phyloP scores from a whole-genome alignment of 2,329 filamentous ascomycete species.

The Lachnellula suecica region DNA sequence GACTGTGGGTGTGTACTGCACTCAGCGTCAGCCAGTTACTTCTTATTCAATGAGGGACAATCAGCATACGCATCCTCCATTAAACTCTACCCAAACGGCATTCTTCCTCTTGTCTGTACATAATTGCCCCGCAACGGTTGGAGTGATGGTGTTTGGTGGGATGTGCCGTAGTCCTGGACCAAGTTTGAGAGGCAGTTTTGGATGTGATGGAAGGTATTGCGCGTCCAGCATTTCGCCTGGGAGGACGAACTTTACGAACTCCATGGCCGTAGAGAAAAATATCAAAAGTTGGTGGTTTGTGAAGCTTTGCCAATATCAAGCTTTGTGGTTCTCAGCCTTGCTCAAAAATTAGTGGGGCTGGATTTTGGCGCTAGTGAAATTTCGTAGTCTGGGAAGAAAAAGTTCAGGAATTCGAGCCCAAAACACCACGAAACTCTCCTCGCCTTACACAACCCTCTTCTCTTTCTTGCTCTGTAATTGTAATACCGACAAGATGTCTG shows the following conservation, averaged over 20 bases:
- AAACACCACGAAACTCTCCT: not conserved
- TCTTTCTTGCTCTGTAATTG: not conserved
- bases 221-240: conserved; percentile 77
- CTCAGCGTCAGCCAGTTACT: conserved; percentile 19
- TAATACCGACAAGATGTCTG: conserved; percentile 27
- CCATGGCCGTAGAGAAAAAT: conserved; percentile 11
- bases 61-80: conserved; percentile 62
- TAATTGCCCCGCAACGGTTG: conserved; percentile 67
- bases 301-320: too few relatives aligned
- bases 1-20: conserved; percentile 73
- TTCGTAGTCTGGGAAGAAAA: conserved; percentile 26
- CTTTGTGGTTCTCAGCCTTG: conserved; percentile 34
- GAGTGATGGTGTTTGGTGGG: conserved; percentile 70
- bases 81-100: conserved; percentile 73
- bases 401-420: conserved; percentile 12
- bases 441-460: not conserved
- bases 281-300: not conserved
- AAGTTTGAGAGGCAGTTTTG: conserved; percentile 71
- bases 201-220: conserved; percentile 64
- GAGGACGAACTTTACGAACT: conserved; percentile 62
- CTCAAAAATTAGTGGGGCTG: conserved; percentile 15
- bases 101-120: conserved; percentile 71
- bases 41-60: not conserved
- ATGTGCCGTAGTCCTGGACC: conserved; percentile 83
- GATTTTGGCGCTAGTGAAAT: conserved; percentile 29